Percentiles rank a stretch among this genome's conserved stretches.
phyloP scores from a whole-genome alignment of 2,329 filamentous ascomycete genomes.

The Chaetoscypha palmicola region DNA sequence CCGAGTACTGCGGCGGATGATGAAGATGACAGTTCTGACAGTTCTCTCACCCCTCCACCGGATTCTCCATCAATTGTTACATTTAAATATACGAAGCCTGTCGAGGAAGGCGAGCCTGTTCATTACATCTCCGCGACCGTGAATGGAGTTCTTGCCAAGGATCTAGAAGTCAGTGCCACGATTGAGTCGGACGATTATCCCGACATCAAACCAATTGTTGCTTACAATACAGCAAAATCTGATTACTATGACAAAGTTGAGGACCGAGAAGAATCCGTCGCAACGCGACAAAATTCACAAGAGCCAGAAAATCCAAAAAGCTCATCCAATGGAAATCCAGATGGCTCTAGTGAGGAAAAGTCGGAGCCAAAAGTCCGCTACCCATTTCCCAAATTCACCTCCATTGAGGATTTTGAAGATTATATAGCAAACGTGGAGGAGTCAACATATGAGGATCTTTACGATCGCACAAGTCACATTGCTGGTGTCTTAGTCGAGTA shows the following conservation, averaged over 20 bases:
- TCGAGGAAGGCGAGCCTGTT: neutral
- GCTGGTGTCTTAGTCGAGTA: constrained; percentile 16
- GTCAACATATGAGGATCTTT: constrained; percentile 23
- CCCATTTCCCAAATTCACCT: constrained; percentile 23
- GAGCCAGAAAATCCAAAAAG: constrained; percentile 10
- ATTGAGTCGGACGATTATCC: constrained; percentile 6
- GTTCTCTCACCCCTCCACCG: constrained; percentile 21
- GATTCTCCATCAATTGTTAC: constrained; percentile 10
- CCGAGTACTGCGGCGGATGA: constrained; percentile 17
- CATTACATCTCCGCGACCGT: constrained; percentile 7
- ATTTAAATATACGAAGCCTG: neutral
- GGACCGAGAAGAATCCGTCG: constrained; percentile 13
- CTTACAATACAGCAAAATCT: constrained; percentile 17
- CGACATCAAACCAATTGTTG: constrained; percentile 8
- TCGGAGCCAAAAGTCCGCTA: constrained; percentile 9
- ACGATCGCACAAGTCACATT: constrained; percentile 19
- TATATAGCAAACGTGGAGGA: constrained; percentile 22
- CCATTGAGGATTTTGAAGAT: constrained; percentile 20
- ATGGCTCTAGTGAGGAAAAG: constrained; percentile 9
- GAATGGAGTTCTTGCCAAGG: constrained; percentile 4
- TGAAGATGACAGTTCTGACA: constrained; percentile 15
- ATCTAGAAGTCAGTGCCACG: constrained; percentile 2
- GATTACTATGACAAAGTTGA: constrained; percentile 24
- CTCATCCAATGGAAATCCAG: constrained; percentile 3
- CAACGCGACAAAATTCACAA: constrained; percentile 12